These are phyloP conservation scores for Ehretia macrophylla DNA, from an alignment of 257 asterid species.

Conservation along the genomic window DNA sequence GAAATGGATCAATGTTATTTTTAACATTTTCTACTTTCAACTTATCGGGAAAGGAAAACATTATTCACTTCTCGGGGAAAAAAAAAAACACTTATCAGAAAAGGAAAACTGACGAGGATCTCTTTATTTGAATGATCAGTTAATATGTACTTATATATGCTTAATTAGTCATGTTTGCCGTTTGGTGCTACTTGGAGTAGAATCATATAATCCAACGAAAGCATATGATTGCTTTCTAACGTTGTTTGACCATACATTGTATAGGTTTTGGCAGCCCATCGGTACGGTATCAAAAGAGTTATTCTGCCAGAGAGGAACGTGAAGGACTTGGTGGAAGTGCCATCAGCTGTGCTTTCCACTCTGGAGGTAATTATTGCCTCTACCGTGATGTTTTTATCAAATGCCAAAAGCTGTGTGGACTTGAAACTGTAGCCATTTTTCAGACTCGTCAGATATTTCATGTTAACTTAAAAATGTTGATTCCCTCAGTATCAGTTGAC, in stretches of 20 bases:
- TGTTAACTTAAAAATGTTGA: not conserved
- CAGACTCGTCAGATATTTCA: not conserved
- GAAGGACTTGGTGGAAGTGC: slow-evolving; percentile 93
- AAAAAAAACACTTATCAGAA: no score
- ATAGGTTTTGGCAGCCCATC: slow-evolving; percentile 97
- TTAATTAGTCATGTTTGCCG: no score
- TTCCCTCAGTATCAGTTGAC: not conserved
- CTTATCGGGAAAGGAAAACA: no score
- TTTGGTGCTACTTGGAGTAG: no score
- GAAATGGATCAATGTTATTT: no score
- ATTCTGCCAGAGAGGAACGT: slow-evolving; percentile 92
- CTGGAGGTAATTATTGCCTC: slow-evolving; percentile 58
- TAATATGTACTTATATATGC: no score
- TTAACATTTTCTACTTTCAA: no score
- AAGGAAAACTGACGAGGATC: no score
- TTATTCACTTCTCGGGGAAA: no score
- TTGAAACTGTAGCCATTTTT: not conserved
- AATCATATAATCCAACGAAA: not conserved
- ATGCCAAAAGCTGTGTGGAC: slow-evolving; percentile 3
- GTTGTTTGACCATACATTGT: slow-evolving; percentile 9
- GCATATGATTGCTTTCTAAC: not conserved
- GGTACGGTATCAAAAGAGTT: slow-evolving; percentile 90
- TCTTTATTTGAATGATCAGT: no score
- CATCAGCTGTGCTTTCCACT: slow-evolving; percentile 72
- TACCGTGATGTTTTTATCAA: not conserved